Conservation (phyloP, 495 filamentous ascomycete genomes). For the Neurospora tetrasperma region DNA sequence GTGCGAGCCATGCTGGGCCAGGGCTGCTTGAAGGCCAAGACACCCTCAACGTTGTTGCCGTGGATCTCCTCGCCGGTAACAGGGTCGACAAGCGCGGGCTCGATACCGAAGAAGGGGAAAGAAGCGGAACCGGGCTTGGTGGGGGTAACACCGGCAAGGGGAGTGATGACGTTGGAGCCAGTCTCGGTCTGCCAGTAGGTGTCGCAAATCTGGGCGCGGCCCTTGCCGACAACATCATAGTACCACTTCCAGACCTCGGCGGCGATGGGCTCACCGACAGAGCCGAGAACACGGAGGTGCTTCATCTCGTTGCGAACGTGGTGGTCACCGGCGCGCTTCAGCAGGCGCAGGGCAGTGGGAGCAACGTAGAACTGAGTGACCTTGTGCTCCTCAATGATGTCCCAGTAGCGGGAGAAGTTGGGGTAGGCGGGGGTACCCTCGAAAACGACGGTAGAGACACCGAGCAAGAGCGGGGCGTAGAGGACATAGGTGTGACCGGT, state of each 20-base stretch:
- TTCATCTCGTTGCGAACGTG: slow-evolving; percentile 86
- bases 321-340: slow-evolving; percentile 91
- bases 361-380: slow-evolving; percentile 99
- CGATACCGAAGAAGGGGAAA: slow-evolving; percentile 93
- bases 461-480: slow-evolving; percentile 86
- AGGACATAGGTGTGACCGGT: slow-evolving; percentile 99
- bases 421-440: slow-evolving; percentile 97
- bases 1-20: slow-evolving; percentile 99
- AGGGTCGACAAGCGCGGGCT: slow-evolving; percentile 95
- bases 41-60: slow-evolving; percentile 96
- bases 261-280: slow-evolving; percentile 97
- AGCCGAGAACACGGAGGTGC: slow-evolving; percentile 78
- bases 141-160: slow-evolving; percentile 63
- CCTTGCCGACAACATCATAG: slow-evolving; percentile 88
- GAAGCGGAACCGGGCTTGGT: slow-evolving; percentile 72
- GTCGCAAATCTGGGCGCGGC: slow-evolving; percentile 88
- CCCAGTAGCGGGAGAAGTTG: slow-evolving; percentile 97
- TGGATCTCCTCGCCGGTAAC: slow-evolving; percentile 88
- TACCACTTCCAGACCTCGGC: slow-evolving; percentile 99
- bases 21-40: slow-evolving; percentile 93
- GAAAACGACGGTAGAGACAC: slow-evolving; percentile 94
- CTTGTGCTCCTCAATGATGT: slow-evolving; percentile 88
- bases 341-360: slow-evolving; percentile 80
- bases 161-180: slow-evolving; percentile 82
- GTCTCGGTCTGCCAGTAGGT: slow-evolving; percentile 99